Conservation (phyloP, 768 basidiomycete species). For the Agaricus blazei region DNA sequence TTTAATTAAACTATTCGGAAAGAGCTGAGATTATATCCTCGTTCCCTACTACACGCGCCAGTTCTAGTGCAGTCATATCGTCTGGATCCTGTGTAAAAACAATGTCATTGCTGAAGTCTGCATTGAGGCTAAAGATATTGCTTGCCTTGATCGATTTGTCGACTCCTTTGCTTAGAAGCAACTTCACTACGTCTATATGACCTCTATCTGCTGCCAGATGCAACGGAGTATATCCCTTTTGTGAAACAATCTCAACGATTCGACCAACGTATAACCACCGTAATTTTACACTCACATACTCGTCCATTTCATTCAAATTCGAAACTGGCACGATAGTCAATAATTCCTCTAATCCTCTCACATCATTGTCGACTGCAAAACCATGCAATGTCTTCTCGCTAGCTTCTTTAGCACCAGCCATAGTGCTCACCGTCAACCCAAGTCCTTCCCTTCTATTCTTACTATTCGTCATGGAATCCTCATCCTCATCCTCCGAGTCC, state of each 20-base stretch:
- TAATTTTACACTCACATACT: conserved; percentile 52
- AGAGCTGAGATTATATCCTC: conserved; percentile 42
- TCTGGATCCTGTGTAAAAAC: conserved; percentile 54
- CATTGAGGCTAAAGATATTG: background rate
- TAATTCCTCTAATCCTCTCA: conserved; percentile 36
- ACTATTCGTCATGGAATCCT: conserved; percentile 23
- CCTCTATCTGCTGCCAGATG: conserved; percentile 89
- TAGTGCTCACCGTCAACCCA: conserved; percentile 60
- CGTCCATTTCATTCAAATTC: conserved; percentile 60
- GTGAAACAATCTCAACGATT: background rate
- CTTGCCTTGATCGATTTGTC: conserved; percentile 58
- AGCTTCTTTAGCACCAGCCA: conserved; percentile 33
- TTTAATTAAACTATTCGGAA: conserved; percentile 1
- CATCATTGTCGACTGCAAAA: conserved; percentile 55
- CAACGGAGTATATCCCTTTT: conserved; percentile 81
- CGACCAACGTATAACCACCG: background rate
- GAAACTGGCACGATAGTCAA: conserved; percentile 34
- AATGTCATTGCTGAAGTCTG: background rate
- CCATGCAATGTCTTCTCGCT: conserved; percentile 48
- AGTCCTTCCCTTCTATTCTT: conserved; percentile 37
- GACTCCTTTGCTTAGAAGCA: conserved; percentile 62
- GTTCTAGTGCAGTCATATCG: conserved; percentile 51
- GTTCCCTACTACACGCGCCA: conserved; percentile 57
- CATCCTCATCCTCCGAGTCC: conserved; percentile 50
- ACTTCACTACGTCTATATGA: conserved; percentile 44